These are phyloP conservation scores for Candida orba DNA, from an alignment of 805 yeast genomes.

Conservation along the genomic window DNA sequence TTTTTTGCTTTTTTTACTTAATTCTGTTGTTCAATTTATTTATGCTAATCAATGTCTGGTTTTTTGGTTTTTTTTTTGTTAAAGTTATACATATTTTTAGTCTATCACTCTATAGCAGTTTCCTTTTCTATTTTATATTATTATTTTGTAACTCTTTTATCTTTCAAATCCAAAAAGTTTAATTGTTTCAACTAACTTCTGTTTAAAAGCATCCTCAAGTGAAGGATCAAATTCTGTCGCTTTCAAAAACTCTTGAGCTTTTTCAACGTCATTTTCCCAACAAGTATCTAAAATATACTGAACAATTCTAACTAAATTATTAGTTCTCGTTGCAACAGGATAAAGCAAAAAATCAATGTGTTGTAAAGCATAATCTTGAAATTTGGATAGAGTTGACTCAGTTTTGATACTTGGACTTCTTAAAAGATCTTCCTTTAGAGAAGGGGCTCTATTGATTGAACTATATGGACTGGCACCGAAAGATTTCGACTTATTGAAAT, in stretches of 20 bases:
- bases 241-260: constrained; percentile 8
- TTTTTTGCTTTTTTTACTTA: too few species aligned
- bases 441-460: too few species aligned
- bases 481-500: not conserved
- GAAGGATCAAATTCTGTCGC: constrained; percentile 11
- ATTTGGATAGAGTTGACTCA: constrained; percentile 9
- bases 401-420: constrained; percentile 4
- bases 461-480: not conserved
- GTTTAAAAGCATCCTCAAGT: constrained; percentile 8
- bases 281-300: constrained; percentile 30
- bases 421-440: not conserved
- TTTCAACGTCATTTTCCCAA: constrained; percentile 26
- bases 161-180: constrained; percentile 22
- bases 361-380: constrained; percentile 25
- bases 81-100: not conserved
- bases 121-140: not conserved
- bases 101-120: not conserved
- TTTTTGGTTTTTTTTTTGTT: too few species aligned
- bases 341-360: constrained; percentile 27
- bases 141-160: constrained; percentile 2
- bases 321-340: constrained; percentile 27
- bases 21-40: too few species aligned
- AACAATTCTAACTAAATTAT: constrained; percentile 25
- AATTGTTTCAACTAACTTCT: constrained; percentile 14
- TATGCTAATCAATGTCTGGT: too few species aligned